These are phyloP conservation scores for Acer yangbiense DNA, from an alignment of 345 rosid species.

Conservation along the genomic window DNA sequence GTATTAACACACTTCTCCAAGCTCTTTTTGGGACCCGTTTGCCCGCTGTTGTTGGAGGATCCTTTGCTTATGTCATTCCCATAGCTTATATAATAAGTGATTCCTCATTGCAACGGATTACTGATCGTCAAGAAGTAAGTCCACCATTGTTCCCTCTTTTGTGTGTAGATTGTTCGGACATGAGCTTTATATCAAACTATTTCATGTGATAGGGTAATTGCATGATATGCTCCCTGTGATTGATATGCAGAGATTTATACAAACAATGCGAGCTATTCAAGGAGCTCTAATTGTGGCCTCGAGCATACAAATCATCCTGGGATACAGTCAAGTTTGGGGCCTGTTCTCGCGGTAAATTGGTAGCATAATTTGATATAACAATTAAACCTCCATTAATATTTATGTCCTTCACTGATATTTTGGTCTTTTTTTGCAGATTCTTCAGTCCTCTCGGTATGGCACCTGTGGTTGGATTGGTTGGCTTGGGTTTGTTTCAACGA, in stretches of 20 bases:
- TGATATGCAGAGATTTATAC: conserved; percentile 87
- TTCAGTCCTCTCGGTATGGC: conserved; percentile 90
- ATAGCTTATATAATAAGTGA: conserved; percentile 79
- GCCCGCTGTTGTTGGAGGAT: conserved; percentile 90
- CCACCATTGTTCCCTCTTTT: background rate
- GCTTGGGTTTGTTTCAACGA: conserved; percentile 85
- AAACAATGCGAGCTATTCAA: conserved; percentile 88
- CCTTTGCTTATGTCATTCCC: conserved; percentile 71
- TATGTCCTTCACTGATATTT: background rate
- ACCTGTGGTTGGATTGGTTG: conserved; percentile 91
- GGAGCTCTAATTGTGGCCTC: conserved; percentile 92
- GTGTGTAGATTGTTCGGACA: background rate
- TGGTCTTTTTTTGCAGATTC: conserved; percentile 48
- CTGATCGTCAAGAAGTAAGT: conserved; percentile 70
- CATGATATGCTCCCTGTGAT: conserved; percentile 48
- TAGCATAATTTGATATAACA: background rate
- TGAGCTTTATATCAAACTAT: conserved; percentile 16
- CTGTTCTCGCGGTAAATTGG: conserved; percentile 70
- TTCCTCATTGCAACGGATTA: conserved; percentile 59
- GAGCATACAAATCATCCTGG: conserved; percentile 83
- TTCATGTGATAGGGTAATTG: conserved; percentile 45
- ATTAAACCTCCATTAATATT: background rate
- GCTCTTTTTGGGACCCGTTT: conserved; percentile 86
- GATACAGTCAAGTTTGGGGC: conserved; percentile 92
- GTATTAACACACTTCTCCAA: conserved; percentile 88